Evolutionary conservation across 2,329 filamentous ascomycete species (phyloP), one percentile per base, ranked within the genome.

Genomic region (Scopulariopsis brevicaulis): DNA sequence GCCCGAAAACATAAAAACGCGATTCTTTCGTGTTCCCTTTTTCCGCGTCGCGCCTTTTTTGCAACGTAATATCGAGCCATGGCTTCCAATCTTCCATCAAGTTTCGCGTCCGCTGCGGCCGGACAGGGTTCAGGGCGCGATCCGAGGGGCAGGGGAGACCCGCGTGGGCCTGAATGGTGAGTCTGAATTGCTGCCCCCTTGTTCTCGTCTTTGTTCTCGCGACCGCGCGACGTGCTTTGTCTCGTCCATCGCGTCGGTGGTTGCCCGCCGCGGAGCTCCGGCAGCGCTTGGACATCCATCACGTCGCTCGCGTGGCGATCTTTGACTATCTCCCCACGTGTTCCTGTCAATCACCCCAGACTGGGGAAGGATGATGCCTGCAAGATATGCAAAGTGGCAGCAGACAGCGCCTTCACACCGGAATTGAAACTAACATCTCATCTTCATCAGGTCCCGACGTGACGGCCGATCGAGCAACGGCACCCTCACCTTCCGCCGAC

Each of bases 31-130:
- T 18, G 40, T 24, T n/a, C 12, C 46, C 8, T 22, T 24, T 43
- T n/a, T 11, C 20, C 46, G 55, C 34, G 32, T 53, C 48, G 15
- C 40, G 40, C 40, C 15, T 46, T n/a, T 46, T 57, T 52, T 40
- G 43, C 46, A 57, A n/a, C 55, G 34, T 34, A 57, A 53, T 57
- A 22, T 35, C 28, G 24, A 53, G 48, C 62, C 60, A 79, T 90
- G 87, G 82, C 86, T 76, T 83, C 85, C 70, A 85, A 87, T 76
- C 81, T 90, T 72, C 85, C 87, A 67, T 90, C 88, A 66, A 91
- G 86, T 79, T 92, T 92, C 75, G 88, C 88, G 70, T 90, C 88
- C 69, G 88, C 88, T 67, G 88, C 88, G 65, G 87, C 88, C 70
- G 87, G 87, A 72, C 87, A 89, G 72, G 85, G 80, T 66, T 75